Base-by-base conservation (phyloP, 1,284 basidiomycete species). In the Apiotrichum gamsii region DNA sequence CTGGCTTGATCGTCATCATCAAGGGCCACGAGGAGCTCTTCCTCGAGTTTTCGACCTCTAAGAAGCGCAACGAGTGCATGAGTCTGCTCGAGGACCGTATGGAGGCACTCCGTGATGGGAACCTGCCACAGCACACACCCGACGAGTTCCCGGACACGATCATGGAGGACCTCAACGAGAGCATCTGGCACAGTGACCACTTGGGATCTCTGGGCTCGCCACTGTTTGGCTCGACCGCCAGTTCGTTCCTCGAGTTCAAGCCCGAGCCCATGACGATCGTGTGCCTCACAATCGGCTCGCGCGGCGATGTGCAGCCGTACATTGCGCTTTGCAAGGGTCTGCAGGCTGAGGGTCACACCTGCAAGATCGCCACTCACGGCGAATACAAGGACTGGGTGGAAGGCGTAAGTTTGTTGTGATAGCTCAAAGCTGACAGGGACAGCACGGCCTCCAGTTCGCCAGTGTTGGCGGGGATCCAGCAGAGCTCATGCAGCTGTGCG, bases 11-110 rank as follows among this genome's bases (percentile, higher is more conserved):
- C 24, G 77, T 97, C 49, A 85, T 95, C 44, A 83, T 98, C 57
- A 87, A 87, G 61, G 94, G 94, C 0, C 87, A 96, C 65, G 94
- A 97, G 73, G 94, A 98, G 65, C 76, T 98, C 3, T 98, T 97
- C 75, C 85, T 97, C 58, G 94, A 97, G 71, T 94, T 98, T 64
- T 75, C 79, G 34, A 83, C 83, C 10, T 78, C 82, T 48, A 82
- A 87, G 43, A 83, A 87, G 43, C 80, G 91, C 28, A 78, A 83
- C 51, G 80, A 83, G 4, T 90, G 93, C 62, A 78, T 85, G 15
- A 69, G 69, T 4, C 75, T 90, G 15, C 75, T 98, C 37, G 82
- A 91, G 54, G 76, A 79, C 28, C 87, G 91, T 65, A 80, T 90
- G 64, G 90, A 93, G 46, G 80, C 81, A 35, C 6, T 45, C 14